Percentiles rank a stretch among this genome's conserved stretches.
Conservation (phyloP, 306 rosid genomes). For the Medicago ruthenica region DNA sequence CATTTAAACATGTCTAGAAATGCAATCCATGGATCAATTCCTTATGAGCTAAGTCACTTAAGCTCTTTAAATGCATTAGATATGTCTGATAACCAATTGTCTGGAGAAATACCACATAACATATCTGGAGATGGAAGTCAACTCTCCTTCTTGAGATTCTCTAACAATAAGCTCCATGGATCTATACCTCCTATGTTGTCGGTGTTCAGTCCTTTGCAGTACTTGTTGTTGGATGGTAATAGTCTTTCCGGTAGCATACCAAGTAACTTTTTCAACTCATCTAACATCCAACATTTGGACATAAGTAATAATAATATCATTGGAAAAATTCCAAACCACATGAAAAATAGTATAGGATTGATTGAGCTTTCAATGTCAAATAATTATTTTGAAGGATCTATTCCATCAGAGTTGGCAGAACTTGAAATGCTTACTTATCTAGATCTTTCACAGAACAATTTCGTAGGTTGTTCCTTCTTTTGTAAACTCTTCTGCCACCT, state of each 20-base stretch:
- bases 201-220: too few relatives aligned
- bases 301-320: constrained; percentile 20
- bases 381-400: constrained; percentile 36
- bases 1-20: too few relatives aligned
- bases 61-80: too few relatives aligned
- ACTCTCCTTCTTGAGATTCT: not conserved
- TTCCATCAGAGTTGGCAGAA: not conserved
- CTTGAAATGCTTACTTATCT: not conserved
- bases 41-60: too few relatives aligned
- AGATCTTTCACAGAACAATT: constrained; percentile 21
- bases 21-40: too few relatives aligned
- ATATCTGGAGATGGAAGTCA: too few relatives aligned
- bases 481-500: too few relatives aligned
- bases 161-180: not conserved
- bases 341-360: not conserved
- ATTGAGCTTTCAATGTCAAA: constrained; percentile 2
- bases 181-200: not conserved
- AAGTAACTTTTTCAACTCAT: not conserved
- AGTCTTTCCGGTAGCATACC: not conserved
- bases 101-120: too few relatives aligned
- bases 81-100: too few relatives aligned
- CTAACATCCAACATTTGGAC: not conserved
- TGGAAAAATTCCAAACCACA: constrained; percentile 21
- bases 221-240: too few relatives aligned
- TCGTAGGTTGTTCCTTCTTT: constrained; percentile 6